Percentiles rank a stretch among this genome's conserved stretches.
Conservation (phyloP, 148 eudicot species). For the Tetragonia tetragonoides region DNA sequence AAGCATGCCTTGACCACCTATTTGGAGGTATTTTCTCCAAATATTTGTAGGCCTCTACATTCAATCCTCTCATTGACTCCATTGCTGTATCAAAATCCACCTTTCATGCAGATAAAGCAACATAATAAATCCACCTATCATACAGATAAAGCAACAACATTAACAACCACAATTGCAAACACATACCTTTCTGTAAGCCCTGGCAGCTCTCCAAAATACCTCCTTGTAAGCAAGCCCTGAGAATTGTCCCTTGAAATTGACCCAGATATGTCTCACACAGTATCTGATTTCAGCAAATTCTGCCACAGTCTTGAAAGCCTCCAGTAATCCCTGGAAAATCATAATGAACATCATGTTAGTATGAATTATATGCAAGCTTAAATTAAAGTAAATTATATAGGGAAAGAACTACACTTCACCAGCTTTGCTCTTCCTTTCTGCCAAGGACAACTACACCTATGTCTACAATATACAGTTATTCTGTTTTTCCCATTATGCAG, state of each 20-base stretch:
- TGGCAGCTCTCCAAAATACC: not conserved
- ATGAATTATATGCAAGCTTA: not conserved
- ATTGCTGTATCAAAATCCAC: not conserved
- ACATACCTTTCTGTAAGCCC: not conserved
- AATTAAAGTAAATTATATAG: too few relatives aligned
- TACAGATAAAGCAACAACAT: too few relatives aligned
- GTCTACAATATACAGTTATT: not conserved
- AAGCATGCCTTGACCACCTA: not conserved
- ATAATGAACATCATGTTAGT: not conserved
- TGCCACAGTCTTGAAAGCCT: not conserved
- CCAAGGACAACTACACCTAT: conserved; percentile 1
- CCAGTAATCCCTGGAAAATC: not conserved
- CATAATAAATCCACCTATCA: too few relatives aligned
- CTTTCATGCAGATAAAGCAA: not conserved
- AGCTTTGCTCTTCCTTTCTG: not conserved
- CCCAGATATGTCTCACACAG: not conserved
- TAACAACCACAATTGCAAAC: too few relatives aligned
- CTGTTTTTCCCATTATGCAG: not conserved
- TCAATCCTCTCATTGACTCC: not conserved
- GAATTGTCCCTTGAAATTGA: not conserved
- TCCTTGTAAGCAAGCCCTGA: not conserved
- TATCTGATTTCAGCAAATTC: not conserved
- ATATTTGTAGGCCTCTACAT: not conserved
- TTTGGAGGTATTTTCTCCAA: not conserved
- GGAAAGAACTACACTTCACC: not conserved